A percentile compares a stretch with the other conserved stretches of the same genome.
These are phyloP conservation scores for Trametes maxima DNA, from an alignment of 768 basidiomycete species.

Conservation along the genomic window DNA sequence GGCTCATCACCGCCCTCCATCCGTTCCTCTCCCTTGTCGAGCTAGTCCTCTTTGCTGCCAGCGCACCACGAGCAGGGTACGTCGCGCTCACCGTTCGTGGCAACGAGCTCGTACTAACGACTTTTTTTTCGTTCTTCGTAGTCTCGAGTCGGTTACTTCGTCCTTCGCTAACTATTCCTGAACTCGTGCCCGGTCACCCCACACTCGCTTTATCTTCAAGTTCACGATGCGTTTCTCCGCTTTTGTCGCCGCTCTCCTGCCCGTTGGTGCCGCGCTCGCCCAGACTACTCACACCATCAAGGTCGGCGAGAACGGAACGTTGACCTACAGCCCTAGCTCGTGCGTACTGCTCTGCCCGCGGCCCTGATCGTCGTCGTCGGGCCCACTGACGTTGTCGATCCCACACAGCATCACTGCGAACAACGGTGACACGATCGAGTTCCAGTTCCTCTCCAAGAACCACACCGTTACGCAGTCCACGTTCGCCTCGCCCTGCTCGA, in stretches of 20 bases:
- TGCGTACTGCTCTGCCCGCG: neutral
- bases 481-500: constrained; percentile 54
- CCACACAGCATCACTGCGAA: constrained; percentile 40
- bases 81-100: constrained; percentile 19
- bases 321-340: constrained; percentile 33
- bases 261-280: constrained; percentile 50
- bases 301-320: constrained; percentile 32
- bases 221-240: constrained; percentile 55
- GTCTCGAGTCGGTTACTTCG: constrained; percentile 34
- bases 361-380: neutral
- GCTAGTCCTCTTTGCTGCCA: constrained; percentile 39
- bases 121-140: constrained; percentile 14
- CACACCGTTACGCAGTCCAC: constrained; percentile 65
- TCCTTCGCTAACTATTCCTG: constrained; percentile 24
- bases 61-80: constrained; percentile 49
- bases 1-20: constrained; percentile 11
- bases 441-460: constrained; percentile 47
- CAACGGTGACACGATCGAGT: constrained; percentile 51
- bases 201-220: constrained; percentile 11
- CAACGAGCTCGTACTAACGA: neutral
- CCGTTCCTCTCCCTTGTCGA: constrained; percentile 31
- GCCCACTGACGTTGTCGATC: neutral
- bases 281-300: constrained; percentile 30
- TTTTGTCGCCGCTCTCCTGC: constrained; percentile 42
- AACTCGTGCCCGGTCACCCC: constrained; percentile 17